A percentile compares a stretch with the other conserved stretches of the same genome.
phyloP scores from a whole-genome alignment of 192 early-diverging fungal genomes.

The Podochytrium sp. region DNA sequence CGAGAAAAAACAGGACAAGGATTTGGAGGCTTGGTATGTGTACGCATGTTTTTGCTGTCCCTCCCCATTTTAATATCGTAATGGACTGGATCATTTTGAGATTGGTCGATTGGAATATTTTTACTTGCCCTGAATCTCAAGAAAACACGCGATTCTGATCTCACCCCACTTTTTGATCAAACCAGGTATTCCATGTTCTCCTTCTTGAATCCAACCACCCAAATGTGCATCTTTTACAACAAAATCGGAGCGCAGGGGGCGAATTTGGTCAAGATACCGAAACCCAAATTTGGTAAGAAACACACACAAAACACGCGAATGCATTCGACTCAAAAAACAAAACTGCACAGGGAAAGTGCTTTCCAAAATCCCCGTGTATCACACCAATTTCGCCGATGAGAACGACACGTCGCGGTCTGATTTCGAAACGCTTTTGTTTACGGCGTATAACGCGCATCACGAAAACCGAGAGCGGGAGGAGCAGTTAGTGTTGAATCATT shows the following conservation, averaged over 20 bases:
- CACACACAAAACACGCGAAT: not conserved
- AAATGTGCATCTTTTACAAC: slow-evolving; percentile 45
- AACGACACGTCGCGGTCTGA: slow-evolving; percentile 41
- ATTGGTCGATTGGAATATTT: too few species aligned
- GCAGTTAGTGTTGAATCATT: slow-evolving; percentile 35
- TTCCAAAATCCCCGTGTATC: slow-evolving; percentile 33
- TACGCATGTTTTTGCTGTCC: not conserved
- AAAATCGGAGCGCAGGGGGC: slow-evolving; percentile 1
- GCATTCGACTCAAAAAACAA: not conserved
- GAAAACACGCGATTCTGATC: too few species aligned
- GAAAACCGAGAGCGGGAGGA: slow-evolving; percentile 47
- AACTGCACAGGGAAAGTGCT: slow-evolving; percentile 32
- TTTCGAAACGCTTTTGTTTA: slow-evolving; percentile 43
- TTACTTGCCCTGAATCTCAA: too few species aligned
- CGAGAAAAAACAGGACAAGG: slow-evolving; percentile 47
- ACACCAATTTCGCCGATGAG: slow-evolving; percentile 39
- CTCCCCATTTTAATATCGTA: not conserved
- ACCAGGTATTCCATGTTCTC: slow-evolving; percentile 43
- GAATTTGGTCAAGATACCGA: not conserved
- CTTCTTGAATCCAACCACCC: slow-evolving; percentile 35
- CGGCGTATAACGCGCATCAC: slow-evolving; percentile 22
- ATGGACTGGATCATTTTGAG: too few species aligned
- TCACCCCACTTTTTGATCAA: too few species aligned
- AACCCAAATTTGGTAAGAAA: slow-evolving; percentile 24
- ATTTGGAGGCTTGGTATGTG: slow-evolving; percentile 46